Percentiles rank a stretch among this genome's conserved stretches.
Conservation (phyloP, 768 basidiomycete species). For the Hebeloma cylindrosporum region DNA sequence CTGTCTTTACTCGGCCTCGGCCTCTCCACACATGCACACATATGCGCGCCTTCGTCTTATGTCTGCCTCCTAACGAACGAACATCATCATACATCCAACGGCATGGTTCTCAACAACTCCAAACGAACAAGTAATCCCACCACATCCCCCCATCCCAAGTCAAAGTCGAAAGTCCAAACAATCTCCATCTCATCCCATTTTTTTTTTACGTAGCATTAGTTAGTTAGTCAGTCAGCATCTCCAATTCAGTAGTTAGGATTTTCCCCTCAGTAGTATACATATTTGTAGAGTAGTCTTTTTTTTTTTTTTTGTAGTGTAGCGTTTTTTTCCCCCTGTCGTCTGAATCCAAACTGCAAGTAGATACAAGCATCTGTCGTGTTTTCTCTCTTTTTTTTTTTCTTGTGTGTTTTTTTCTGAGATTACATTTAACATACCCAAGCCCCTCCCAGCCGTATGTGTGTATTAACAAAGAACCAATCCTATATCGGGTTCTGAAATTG, state of each 20-base stretch:
- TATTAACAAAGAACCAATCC: no score
- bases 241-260: no score
- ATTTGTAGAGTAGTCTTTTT: no score
- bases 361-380: constrained; percentile 32
- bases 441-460: no score
- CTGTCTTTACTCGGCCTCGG: not conserved
- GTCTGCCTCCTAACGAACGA: no score
- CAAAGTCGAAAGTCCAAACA: no score
- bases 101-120: constrained; percentile 3
- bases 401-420: no score
- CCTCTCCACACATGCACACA: constrained; percentile 3
- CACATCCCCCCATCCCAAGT: not conserved
- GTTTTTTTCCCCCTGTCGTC: constrained; percentile 40
- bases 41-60: no score
- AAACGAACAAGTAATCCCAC: no score
- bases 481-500: no score
- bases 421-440: no score
- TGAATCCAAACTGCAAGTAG: constrained; percentile 62
- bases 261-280: constrained; percentile 41
- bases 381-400: constrained; percentile 9
- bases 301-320: constrained; percentile 50
- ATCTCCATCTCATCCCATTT: constrained; percentile 34
- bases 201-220: constrained; percentile 50
- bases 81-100: constrained; percentile 1
- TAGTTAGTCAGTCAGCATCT: no score